Evolutionary conservation across 495 filamentous ascomycete species (phyloP).

Genomic region (Aspergillus sclerotiicarbonarius): DNA sequence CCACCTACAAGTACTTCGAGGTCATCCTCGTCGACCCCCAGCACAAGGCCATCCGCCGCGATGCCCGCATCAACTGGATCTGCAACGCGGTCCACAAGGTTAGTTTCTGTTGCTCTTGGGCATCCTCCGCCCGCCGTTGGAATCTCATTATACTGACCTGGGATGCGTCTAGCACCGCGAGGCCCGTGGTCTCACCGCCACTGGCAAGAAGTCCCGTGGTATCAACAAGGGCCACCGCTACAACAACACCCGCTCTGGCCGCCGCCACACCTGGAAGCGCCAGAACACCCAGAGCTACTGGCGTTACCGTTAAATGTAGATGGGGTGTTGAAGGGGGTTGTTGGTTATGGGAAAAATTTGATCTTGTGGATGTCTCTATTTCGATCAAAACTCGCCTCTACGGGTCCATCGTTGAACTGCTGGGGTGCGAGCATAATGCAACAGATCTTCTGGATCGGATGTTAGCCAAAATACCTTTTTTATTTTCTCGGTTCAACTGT

Average conservation of each 20-base stretch:
- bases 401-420: conserved; percentile 28
- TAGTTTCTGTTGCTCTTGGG: conserved; percentile 18
- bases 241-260: conserved; percentile 94
- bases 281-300: conserved; percentile 97
- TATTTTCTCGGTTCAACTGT: conserved; percentile 34
- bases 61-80: conserved; percentile 99
- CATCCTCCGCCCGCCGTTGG: neutral
- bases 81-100: conserved; percentile 97
- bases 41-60: conserved; percentile 99
- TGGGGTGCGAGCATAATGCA: conserved; percentile 42
- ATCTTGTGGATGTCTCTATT: conserved; percentile 39
- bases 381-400: conserved; percentile 35
- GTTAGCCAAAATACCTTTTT: conserved; percentile 43
- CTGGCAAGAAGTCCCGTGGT: conserved; percentile 98
- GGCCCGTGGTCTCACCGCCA: conserved; percentile 90
- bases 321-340: conserved; percentile 25
- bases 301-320: conserved; percentile 66
- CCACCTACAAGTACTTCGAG: conserved; percentile 99
- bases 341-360: conserved; percentile 32
- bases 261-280: conserved; percentile 99
- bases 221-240: conserved; percentile 97
- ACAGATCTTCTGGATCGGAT: conserved; percentile 41
- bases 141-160: conserved; percentile 21
- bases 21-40: conserved; percentile 99
- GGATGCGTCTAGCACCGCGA: conserved; percentile 74